phyloP scores from a whole-genome alignment of 2,329 filamentous ascomycete species.

The Cordyceps tenuipes region DNA sequence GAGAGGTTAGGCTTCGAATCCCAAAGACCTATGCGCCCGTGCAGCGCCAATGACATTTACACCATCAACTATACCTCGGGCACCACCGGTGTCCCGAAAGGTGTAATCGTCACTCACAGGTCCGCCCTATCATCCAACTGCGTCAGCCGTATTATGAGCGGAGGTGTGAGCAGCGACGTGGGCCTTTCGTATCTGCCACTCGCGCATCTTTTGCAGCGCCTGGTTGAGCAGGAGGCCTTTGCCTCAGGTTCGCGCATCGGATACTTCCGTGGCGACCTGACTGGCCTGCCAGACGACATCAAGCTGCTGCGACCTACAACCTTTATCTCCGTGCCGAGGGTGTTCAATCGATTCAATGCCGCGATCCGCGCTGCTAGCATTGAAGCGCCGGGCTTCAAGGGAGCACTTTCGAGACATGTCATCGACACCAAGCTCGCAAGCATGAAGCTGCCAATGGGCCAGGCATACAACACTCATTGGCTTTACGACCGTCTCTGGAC shows the following conservation, averaged over 20 bases:
- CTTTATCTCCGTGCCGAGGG: slow-evolving; percentile 81
- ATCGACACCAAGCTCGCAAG: slow-evolving; percentile 72
- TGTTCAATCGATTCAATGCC: slow-evolving; percentile 84
- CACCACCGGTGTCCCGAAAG: slow-evolving; percentile 75
- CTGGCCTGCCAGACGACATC: slow-evolving; percentile 81
- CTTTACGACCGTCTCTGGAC: slow-evolving; percentile 85
- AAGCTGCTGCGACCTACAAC: slow-evolving; percentile 75
- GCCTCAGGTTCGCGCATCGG: slow-evolving; percentile 68
- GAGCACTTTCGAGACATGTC: slow-evolving; percentile 70
- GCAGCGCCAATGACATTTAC: slow-evolving; percentile 64
- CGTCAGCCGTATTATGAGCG: slow-evolving; percentile 47
- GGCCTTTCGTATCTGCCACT: slow-evolving; percentile 83
- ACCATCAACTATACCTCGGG: slow-evolving; percentile 91
- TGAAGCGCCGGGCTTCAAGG: slow-evolving; percentile 70
- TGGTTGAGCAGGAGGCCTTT: slow-evolving; percentile 69
- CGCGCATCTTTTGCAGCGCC: slow-evolving; percentile 87
- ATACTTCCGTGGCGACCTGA: slow-evolving; percentile 89
- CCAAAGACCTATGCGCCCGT: slow-evolving; percentile 62
- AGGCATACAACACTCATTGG: slow-evolving; percentile 71
- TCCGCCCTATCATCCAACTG: slow-evolving; percentile 70
- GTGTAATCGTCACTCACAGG: slow-evolving; percentile 72
- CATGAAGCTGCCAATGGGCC: slow-evolving; percentile 61
- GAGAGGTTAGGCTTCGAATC: slow-evolving; percentile 70
- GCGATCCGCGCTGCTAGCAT: slow-evolving; percentile 74
- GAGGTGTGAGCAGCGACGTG: slow-evolving; percentile 46